These are phyloP conservation scores for Typha latifolia DNA, from an alignment of 176 grass and related monocot species.

Conservation along the genomic window DNA sequence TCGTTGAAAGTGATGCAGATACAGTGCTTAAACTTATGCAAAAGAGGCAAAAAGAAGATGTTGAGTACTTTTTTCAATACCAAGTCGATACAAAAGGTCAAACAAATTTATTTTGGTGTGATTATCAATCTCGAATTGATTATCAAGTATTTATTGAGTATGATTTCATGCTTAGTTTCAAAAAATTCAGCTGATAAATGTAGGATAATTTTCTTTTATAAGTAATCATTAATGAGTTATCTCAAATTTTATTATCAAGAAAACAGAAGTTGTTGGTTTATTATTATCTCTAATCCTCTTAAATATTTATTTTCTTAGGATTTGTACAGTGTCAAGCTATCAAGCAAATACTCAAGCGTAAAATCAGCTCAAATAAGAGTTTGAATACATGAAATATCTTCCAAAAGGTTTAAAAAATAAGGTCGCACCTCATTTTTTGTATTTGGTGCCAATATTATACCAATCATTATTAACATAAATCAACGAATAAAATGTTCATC, in stretches of 20 bases:
- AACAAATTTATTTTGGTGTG: slow-evolving; percentile 21
- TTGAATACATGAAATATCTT: too few species aligned
- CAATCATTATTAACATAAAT: neutral
- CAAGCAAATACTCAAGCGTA: too few species aligned
- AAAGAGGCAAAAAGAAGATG: slow-evolving; percentile 3
- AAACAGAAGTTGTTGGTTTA: too few species aligned
- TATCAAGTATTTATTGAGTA: neutral
- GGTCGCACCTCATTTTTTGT: neutral
- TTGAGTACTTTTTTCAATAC: slow-evolving; percentile 13
- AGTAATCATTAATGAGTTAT: too few species aligned
- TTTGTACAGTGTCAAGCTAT: neutral
- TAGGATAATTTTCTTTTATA: too few species aligned
- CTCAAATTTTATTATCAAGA: too few species aligned
- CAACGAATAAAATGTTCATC: neutral
- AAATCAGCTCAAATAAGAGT: neutral
- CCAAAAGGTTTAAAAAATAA: neutral
- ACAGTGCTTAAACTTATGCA: slow-evolving; percentile 1
- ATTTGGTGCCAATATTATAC: neutral
- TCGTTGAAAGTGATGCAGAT: neutral
- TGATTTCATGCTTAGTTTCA: too few species aligned
- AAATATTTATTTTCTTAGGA: neutral
- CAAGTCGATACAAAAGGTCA: slow-evolving; percentile 6
- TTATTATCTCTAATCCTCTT: neutral
- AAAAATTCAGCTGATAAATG: too few species aligned
- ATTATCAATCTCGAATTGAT: slow-evolving; percentile 20